phyloP scores from a whole-genome alignment of 2,329 filamentous ascomycete genomes.

The Trichoderma simmonsii region DNA sequence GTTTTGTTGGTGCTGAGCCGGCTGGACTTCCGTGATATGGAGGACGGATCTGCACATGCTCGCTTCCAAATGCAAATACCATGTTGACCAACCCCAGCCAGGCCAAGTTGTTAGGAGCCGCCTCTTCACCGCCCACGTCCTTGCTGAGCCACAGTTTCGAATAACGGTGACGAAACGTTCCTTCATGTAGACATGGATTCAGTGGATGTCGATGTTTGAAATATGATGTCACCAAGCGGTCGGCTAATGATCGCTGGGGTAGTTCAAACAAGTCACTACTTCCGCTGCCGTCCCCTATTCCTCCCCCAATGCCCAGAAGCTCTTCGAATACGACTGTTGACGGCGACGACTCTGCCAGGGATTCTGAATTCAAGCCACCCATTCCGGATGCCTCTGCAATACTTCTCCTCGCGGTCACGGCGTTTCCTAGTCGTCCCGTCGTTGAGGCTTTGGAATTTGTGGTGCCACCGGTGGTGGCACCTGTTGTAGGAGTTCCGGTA shows the following conservation, averaged over 20 bases:
- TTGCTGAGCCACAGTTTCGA: constrained; percentile 6
- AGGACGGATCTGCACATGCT: constrained; percentile 3
- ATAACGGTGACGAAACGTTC: constrained; percentile 9
- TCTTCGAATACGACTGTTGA: constrained; percentile 13
- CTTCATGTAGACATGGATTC: constrained; percentile 12
- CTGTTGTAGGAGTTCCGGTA: background rate
- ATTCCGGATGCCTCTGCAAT: background rate
- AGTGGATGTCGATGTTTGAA: constrained; percentile 9
- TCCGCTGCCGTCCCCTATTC: background rate
- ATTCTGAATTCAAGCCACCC: background rate
- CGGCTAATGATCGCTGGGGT: constrained; percentile 3
- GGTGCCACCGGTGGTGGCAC: background rate
- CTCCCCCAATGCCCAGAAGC: constrained; percentile 3
- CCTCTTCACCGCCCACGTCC: constrained; percentile 10
- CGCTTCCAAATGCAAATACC: constrained; percentile 11
- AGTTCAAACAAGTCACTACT: constrained; percentile 12
- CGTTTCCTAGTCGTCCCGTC: background rate
- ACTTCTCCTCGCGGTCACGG: background rate
- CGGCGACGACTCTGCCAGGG: constrained; percentile 1
- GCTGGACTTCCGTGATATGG: background rate
- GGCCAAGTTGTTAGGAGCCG: constrained; percentile 6
- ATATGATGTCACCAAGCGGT: constrained; percentile 4
- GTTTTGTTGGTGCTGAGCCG: background rate
- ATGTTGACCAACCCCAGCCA: constrained; percentile 11
- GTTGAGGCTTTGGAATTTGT: background rate